Evolutionary conservation across 129 eudicot species (phyloP).

Genomic region (Gnaphalium uliginosum): DNA sequence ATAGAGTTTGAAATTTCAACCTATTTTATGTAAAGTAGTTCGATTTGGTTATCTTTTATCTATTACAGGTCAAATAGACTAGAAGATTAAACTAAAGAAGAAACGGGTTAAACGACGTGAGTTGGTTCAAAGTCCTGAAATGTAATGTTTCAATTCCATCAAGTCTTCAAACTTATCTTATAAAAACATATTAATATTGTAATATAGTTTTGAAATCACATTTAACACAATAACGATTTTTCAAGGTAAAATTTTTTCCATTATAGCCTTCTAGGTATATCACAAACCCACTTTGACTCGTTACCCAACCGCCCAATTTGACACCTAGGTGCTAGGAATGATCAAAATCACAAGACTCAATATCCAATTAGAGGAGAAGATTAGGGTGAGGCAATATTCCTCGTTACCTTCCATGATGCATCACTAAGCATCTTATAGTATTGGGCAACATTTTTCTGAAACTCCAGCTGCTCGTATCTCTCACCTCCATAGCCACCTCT

Average conservation of each 20-base stretch:
- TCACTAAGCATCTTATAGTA: constrained; percentile 59
- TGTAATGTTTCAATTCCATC: not conserved
- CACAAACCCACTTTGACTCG: not conserved
- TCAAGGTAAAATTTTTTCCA: not conserved
- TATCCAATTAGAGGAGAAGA: not conserved
- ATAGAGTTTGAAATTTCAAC: not conserved
- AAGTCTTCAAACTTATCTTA: not conserved
- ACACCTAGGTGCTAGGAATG: not conserved
- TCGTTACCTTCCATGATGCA: constrained; percentile 85
- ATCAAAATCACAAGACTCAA: not conserved
- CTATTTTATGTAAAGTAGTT: not conserved
- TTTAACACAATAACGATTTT: not conserved
- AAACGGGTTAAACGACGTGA: not conserved
- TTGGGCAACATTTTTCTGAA: constrained; percentile 72
- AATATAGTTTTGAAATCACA: not conserved
- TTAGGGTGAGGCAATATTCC: not conserved
- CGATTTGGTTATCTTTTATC: not conserved
- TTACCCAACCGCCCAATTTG: not conserved
- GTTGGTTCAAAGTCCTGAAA: not conserved
- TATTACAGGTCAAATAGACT: too few relatives aligned
- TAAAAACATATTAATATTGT: not conserved
- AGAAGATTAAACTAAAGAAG: too few relatives aligned
- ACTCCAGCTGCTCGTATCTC: constrained; percentile 84
- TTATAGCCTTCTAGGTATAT: not conserved
- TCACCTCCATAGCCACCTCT: constrained; percentile 98